Evolutionary conservation across 305 asterid genomes (phyloP), one percentile per base, ranked within the genome.

Genomic region (Vinca major): DNA sequence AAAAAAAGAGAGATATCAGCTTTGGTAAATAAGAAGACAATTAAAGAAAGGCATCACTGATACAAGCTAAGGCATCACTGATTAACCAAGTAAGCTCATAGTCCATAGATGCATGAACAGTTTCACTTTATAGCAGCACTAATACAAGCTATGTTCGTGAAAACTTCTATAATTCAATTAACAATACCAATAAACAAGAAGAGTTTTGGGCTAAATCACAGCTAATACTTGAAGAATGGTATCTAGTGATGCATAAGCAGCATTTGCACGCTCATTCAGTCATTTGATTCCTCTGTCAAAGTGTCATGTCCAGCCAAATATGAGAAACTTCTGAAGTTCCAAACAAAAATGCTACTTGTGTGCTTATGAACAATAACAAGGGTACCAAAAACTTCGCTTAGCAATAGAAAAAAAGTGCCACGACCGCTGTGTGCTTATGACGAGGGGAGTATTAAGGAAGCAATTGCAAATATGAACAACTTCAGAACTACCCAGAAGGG

Each of bases 401-500:
- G 44, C 7, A 41, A 41, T 41, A 3, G 11, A 45, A 45, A 45
- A 45, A 45, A 26, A 26, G 33, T 26, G 37, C 21, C 39, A 19
- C 10, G 39, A 21, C 3, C 0, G 0, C 13, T 16, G 19, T 4
- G 5, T 20, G 62, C 16, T 26, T 26, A 21, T 56, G 3, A 9
- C 21, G 7, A 56, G 41, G 55, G 48, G 19, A 40, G 33, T 41
- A 8, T 45, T 40, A 43, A 43, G 11, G 14, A 21, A 26, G n/a
- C 55, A 44, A 44, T 63, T 63, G 6, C 7, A 11, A 45, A 63
- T 43, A 11, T 11, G 5, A 40, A 63, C 19, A 3, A 16, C 16
- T 50, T 48, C 21, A 9, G 8, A 51, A 0, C 61, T 43, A 45
- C 52, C 20, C 62, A 68, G 73, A 48, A 47, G 63, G 62, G 51